Evolutionary conservation across 2,329 filamentous ascomycete species (phyloP), one percentile per base, ranked within the genome.

Genomic region (Colletotrichum sp.): DNA sequence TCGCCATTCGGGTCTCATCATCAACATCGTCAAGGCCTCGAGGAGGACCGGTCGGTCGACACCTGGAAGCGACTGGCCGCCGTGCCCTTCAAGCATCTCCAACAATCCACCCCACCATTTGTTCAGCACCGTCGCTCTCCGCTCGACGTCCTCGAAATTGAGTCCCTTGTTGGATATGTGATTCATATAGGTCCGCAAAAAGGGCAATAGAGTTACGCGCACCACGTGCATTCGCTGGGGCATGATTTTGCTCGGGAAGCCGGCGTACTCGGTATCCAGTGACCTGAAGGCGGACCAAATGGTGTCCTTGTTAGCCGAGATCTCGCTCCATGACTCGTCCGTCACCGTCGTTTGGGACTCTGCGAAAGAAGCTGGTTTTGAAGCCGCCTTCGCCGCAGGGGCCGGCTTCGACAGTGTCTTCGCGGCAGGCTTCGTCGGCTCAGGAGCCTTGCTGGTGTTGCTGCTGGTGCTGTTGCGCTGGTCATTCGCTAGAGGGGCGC

Each of bases 1-100:
- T 75, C 94, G 91, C 96, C 96, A 98, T 84, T 98, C 96, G 0
- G 93, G 92, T 61, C 96, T 90, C 83, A 93, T 93, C 95, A 98
- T 98, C 80, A 98, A 91, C 67, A 93, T 90, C 63, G 93, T 92
- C 27, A 94, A 89, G 7, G 92, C 93, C 80, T 98, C 95, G 36
- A 98, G 88, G 57, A 98, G 91, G 4, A 92, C 89, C 1, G 95
- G 94, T 36, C 95, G 89, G 79, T 98, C 96, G n/a, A 95, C 93
- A 13, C 94, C 94, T 2, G 95, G 92, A 16, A 98, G 92, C 5
- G 93, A 93, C 78, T 95, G 93, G 64, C 87, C 83, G 70, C 84
- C 76, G 8, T 90, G 90, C 36, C 93, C 93, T 76, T 95, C 92
- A 29, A 98, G 89, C 86, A 98, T 91, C 73, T 97, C 95, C 70